phyloP scores from a whole-genome alignment of 306 rosid genomes.

The Sindora glabra region DNA sequence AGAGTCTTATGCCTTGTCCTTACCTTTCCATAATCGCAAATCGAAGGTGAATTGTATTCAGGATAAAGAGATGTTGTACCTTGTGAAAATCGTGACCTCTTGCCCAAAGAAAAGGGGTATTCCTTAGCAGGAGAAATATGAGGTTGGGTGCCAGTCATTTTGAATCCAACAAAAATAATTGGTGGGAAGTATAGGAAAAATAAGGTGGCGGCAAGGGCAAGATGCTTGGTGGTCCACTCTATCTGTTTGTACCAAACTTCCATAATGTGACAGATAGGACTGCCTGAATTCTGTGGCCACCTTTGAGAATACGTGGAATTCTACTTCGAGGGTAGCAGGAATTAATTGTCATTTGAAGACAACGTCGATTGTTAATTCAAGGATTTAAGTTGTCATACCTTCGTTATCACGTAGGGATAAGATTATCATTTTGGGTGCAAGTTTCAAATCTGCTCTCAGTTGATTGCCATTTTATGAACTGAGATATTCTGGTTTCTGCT shows the following conservation, averaged over 20 bases:
- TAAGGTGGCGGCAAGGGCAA: not conserved
- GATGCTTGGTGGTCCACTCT: slow-evolving; percentile 9
- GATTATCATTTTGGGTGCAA: not conserved
- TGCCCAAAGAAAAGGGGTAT: no score
- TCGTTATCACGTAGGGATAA: not conserved
- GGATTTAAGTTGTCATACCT: not conserved
- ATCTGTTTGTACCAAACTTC: not conserved
- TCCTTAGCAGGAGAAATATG: no score
- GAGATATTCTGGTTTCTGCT: no score
- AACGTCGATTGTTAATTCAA: not conserved
- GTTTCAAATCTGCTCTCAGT: not conserved
- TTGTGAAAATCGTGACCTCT: no score
- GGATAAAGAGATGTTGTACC: not conserved
- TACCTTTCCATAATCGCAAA: not conserved
- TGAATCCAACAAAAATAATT: not conserved
- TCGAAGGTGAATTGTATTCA: not conserved
- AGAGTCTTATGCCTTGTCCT: not conserved
- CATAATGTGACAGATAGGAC: not conserved
- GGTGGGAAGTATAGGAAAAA: not conserved
- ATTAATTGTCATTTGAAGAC: slow-evolving; percentile 1
- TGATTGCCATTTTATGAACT: no score
- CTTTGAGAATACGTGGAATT: not conserved
- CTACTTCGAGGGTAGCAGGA: slow-evolving; percentile 23
- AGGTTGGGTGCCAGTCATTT: no score
- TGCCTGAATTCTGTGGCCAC: slow-evolving; percentile 28